A percentile compares a stretch with the other conserved stretches of the same genome.
Evolutionary conservation across 116 monocot species (phyloP).

Genomic region (Cymodocea nodosa): DNA sequence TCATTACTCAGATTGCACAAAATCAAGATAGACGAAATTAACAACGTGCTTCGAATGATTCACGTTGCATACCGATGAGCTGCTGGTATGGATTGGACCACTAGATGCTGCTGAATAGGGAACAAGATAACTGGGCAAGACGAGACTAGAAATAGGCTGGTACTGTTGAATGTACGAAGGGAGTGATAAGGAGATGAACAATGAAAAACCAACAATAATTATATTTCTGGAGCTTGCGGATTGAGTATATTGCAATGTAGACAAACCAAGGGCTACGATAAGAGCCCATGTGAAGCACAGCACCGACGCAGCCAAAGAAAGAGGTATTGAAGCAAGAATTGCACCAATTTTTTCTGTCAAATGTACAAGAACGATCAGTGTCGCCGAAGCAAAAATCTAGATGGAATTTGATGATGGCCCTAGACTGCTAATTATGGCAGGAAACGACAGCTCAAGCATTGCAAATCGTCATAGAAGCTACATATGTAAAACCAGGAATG

Average conservation of each 20-base stretch:
- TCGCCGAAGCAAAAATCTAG: background rate
- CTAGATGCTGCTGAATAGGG: slow-evolving; percentile 87
- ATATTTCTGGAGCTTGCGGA: slow-evolving; percentile 83
- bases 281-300: slow-evolving; percentile 96
- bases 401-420: background rate
- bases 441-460: background rate
- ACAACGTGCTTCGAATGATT: background rate
- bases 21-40: background rate
- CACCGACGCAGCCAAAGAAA: slow-evolving; percentile 84
- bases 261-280: slow-evolving; percentile 74
- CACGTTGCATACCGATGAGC: slow-evolving; percentile 35
- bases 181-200: slow-evolving; percentile 85
- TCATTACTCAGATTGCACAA: background rate
- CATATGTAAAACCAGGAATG: no score
- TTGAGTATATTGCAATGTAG: slow-evolving; percentile 82
- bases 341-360: slow-evolving; percentile 87
- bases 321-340: slow-evolving; percentile 85
- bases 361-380: background rate
- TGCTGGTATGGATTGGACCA: slow-evolving; percentile 68
- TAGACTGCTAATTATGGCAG: background rate
- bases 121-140: slow-evolving; percentile 81
- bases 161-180: slow-evolving; percentile 95
- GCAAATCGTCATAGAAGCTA: background rate
- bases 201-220: slow-evolving; percentile 88
- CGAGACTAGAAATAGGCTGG: slow-evolving; percentile 56